phyloP scores from a whole-genome alignment of 148 eudicot species.

The Diospyros lotus region DNA sequence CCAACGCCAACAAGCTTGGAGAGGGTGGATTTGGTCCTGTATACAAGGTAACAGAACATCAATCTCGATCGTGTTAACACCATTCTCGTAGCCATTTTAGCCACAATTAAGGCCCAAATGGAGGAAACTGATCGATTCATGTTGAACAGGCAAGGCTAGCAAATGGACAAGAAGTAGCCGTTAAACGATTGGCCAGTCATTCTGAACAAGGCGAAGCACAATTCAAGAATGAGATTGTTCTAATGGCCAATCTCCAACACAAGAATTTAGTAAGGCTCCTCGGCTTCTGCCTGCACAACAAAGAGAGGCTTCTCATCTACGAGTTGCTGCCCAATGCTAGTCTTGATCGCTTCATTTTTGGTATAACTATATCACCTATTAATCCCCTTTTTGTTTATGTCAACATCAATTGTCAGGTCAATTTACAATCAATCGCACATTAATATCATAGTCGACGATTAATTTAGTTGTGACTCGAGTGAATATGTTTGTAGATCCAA shows the following conservation, averaged over 20 bases:
- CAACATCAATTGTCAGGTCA: too few species aligned
- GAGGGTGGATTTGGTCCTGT: slow-evolving; percentile 24
- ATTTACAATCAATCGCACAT: too few species aligned
- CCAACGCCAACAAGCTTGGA: slow-evolving; percentile 17
- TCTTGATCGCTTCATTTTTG: slow-evolving; percentile 23
- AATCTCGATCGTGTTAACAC: too few species aligned
- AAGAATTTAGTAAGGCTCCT: slow-evolving; percentile 22
- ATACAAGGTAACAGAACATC: slow-evolving; percentile 11
- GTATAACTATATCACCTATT: background rate
- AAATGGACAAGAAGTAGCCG: background rate
- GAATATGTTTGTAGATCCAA: slow-evolving; percentile 9
- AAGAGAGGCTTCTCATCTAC: slow-evolving; percentile 22
- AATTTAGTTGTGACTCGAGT: background rate
- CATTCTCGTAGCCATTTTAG: background rate
- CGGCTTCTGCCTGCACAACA: slow-evolving; percentile 17
- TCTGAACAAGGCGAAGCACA: slow-evolving; percentile 20
- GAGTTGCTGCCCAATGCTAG: slow-evolving; percentile 26
- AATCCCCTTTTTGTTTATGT: background rate
- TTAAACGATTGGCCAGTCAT: slow-evolving; percentile 4
- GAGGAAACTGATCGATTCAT: too few species aligned
- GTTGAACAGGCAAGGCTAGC: too few species aligned
- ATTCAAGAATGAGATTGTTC: slow-evolving; percentile 26
- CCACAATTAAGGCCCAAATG: too few species aligned
- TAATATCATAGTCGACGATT: too few species aligned
- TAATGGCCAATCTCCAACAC: slow-evolving; percentile 29